These are phyloP conservation scores for Suillus subalutaceus DNA, from an alignment of 768 basidiomycete genomes.

Conservation along the genomic window DNA sequence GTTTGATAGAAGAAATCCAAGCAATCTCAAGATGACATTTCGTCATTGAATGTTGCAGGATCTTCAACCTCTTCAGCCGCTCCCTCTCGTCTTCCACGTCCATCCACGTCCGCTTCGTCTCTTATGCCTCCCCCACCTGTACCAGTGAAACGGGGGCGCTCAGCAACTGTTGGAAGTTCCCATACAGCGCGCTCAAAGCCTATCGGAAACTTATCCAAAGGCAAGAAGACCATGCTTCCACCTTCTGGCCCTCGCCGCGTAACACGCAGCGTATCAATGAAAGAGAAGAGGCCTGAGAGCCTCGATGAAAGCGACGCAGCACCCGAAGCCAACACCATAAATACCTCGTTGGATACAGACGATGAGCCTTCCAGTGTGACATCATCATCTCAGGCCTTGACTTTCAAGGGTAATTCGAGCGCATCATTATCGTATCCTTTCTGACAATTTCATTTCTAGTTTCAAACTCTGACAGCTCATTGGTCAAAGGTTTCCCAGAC, in stretches of 20 bases:
- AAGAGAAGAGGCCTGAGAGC: slow-evolving; percentile 17
- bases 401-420: not conserved
- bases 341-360: not conserved
- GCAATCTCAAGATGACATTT: not conserved
- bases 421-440: not conserved
- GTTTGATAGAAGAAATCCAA: not conserved
- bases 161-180: not conserved
- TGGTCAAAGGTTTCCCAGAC: slow-evolving; percentile 17
- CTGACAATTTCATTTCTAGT: not conserved
- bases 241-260: slow-evolving; percentile 22
- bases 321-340: not conserved
- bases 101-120: not conserved
- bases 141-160: not conserved
- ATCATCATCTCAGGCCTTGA: not conserved
- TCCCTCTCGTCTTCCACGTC: slow-evolving; percentile 12
- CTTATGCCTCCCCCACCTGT: slow-evolving; percentile 13
- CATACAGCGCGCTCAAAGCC: slow-evolving; percentile 2
- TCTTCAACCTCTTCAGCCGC: slow-evolving; percentile 4
- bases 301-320: not conserved
- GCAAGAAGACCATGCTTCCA: slow-evolving; percentile 8
- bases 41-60: slow-evolving; percentile 3
- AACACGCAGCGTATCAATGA: slow-evolving; percentile 34
- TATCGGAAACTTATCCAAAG: slow-evolving; percentile 8
- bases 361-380: not conserved
- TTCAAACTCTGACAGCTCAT: slow-evolving; percentile 16